Evolutionary conservation across 352 stramenopile species (phyloP), one percentile per base, ranked within the genome.

Genomic region (Globisporangium perplexum): DNA sequence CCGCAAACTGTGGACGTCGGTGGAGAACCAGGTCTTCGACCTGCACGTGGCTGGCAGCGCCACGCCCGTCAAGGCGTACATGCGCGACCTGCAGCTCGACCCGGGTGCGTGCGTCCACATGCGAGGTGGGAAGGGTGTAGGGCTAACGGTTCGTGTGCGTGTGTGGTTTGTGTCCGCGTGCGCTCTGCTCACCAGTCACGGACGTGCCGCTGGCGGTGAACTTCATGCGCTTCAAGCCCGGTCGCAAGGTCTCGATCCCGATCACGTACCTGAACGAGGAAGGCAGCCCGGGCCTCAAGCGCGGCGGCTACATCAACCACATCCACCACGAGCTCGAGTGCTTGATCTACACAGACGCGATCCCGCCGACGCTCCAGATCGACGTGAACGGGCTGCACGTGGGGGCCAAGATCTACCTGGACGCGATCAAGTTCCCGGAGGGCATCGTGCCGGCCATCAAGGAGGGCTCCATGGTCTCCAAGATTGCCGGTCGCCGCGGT

Each of bases 241-340:
- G 82, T 18, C 85, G 93, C 65, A 90, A 85, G 38, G 79, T 98
- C 30, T 82, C 82, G 38, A 96, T 98, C 59, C 94, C 94, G 28
- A 83, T 98, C 57, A 82, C 72, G 50, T 95, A 95, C 64, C 61
- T 97, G 56, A 98, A 98, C 60, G 77, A 96, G 53, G 93, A 98
- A 77, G 86, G 93, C 48, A 95, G 76, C 35, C 90, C 88, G 14
- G 92, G 90, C n/a, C 83, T 98, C 68, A 98, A 98, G 75, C 82
- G 89, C 31, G 91, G 93, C 59, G 92, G 92, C 36, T 98, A 93
- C 65, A 96, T 98, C 64, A 95, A 93, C 74, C 76, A 92, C 72
- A 92, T 95, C 52, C 60, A 87, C 68, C 83, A 93, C 62, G 69
- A 90, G 44, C 77, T 95, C 49, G 78, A 90, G 54, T 95, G 85